phyloP scores from a whole-genome alignment of 345 rosid genomes.

The Citrus cavaleriei region DNA sequence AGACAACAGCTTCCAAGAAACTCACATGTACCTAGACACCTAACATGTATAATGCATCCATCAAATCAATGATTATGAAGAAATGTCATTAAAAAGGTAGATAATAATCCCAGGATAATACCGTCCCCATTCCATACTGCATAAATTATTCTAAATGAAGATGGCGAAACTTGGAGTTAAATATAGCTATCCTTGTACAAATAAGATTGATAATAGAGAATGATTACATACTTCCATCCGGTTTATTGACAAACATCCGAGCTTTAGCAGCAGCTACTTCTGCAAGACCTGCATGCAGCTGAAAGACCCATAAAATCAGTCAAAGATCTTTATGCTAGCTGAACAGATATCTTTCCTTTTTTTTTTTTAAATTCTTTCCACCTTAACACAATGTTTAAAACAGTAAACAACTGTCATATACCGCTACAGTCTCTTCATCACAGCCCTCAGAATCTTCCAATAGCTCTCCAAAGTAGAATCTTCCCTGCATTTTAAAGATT shows the following conservation, averaged over 20 bases:
- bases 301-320: slow-evolving; percentile 31
- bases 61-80: neutral
- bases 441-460: slow-evolving; percentile 64
- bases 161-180: neutral
- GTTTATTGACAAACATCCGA: slow-evolving; percentile 86
- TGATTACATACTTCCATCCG: slow-evolving; percentile 77
- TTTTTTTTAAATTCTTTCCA: neutral
- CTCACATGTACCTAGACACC: neutral
- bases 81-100: neutral
- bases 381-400: slow-evolving; percentile 12
- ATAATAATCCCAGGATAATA: neutral
- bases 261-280: slow-evolving; percentile 99
- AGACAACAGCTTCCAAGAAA: neutral
- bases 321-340: slow-evolving; percentile 14
- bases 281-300: slow-evolving; percentile 89
- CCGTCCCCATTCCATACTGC: neutral
- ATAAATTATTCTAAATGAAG: neutral
- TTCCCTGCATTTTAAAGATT: slow-evolving; percentile 55
- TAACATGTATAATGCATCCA: slow-evolving; percentile 1
- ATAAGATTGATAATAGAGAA: neutral
- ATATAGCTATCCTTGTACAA: neutral
- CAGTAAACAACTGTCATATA: slow-evolving; percentile 28
- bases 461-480: slow-evolving; percentile 85
- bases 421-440: slow-evolving; percentile 66
- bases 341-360: neutral